Conservation (phyloP, 768 basidiomycete species). For the Tricholoma flavovirens region DNA sequence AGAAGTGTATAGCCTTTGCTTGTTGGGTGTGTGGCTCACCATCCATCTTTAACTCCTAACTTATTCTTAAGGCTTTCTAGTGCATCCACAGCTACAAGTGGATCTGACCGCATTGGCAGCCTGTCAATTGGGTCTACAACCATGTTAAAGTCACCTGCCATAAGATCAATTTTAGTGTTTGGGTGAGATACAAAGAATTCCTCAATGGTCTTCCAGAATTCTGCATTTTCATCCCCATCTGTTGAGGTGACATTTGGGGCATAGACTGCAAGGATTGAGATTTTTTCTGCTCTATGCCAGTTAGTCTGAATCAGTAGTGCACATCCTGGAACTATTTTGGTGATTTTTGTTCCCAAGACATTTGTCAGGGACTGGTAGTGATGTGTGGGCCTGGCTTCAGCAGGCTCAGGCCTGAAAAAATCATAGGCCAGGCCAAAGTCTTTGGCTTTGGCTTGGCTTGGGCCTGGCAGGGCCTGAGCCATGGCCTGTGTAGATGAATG, state of each 20-base stretch:
- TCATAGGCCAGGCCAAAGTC: too few relatives aligned
- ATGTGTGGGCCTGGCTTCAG: too few relatives aligned
- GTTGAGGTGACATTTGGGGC: constrained; percentile 24
- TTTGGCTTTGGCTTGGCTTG: too few relatives aligned
- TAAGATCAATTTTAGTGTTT: constrained; percentile 21
- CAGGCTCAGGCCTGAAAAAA: too few relatives aligned
- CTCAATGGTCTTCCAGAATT: constrained; percentile 8
- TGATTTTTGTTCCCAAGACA: constrained; percentile 6
- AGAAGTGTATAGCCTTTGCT: constrained; percentile 22
- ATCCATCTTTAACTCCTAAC: constrained; percentile 24
- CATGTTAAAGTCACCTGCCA: constrained; percentile 39
- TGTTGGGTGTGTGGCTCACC: constrained; percentile 21
- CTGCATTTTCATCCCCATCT: constrained; percentile 14
- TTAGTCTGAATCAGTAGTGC: constrained; percentile 14
- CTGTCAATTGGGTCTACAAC: constrained; percentile 33
- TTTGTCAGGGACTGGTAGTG: constrained; percentile 22
- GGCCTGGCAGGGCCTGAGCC: too few relatives aligned
- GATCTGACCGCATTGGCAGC: constrained; percentile 21
- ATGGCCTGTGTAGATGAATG: too few relatives aligned
- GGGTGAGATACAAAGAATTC: constrained; percentile 2
- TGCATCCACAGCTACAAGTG: neutral
- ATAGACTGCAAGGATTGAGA: constrained; percentile 29
- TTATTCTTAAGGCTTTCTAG: constrained; percentile 17
- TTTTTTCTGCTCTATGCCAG: constrained; percentile 13
- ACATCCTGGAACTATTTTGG: constrained; percentile 21